A percentile compares a stretch with the other conserved stretches of the same genome.
phyloP scores from a whole-genome alignment of 176 grass and related monocot species.

The Carex scoparia region DNA sequence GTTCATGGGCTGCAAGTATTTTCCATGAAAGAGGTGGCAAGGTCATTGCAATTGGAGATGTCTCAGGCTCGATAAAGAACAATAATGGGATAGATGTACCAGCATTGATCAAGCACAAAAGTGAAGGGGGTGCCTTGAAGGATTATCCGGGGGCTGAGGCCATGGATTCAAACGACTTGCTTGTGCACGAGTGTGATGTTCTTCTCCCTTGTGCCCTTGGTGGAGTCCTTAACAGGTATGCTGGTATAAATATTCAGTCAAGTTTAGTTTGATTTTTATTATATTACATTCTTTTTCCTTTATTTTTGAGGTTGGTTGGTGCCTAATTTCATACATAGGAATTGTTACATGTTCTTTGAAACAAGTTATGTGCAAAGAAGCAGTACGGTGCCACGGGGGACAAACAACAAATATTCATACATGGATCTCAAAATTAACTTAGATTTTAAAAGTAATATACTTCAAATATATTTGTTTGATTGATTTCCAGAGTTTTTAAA shows the following conservation, averaged over 20 bases:
- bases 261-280: neutral
- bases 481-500: neutral
- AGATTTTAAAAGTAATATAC: neutral
- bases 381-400: neutral
- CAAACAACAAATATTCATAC: neutral
- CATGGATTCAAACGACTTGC: slow-evolving; percentile 57
- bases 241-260: neutral
- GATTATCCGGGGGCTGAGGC: slow-evolving; percentile 57
- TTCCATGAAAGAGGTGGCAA: slow-evolving; percentile 87
- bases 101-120: slow-evolving; percentile 53
- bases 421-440: neutral
- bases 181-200: slow-evolving; percentile 83
- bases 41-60: slow-evolving; percentile 83
- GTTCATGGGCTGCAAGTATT: slow-evolving; percentile 82
- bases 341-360: neutral
- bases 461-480: neutral
- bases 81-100: slow-evolving; percentile 65
- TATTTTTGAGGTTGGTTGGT: neutral
- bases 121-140: slow-evolving; percentile 50
- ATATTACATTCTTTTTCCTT: neutral
- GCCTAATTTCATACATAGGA: neutral
- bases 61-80: slow-evolving; percentile 65
- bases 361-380: neutral
- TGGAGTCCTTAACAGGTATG: slow-evolving; percentile 80
- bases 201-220: slow-evolving; percentile 83